Percentiles rank a stretch among this genome's conserved stretches.
These are phyloP conservation scores for Apiospora marii DNA, from an alignment of 2,329 filamentous ascomycete genomes.

Conservation along the genomic window DNA sequence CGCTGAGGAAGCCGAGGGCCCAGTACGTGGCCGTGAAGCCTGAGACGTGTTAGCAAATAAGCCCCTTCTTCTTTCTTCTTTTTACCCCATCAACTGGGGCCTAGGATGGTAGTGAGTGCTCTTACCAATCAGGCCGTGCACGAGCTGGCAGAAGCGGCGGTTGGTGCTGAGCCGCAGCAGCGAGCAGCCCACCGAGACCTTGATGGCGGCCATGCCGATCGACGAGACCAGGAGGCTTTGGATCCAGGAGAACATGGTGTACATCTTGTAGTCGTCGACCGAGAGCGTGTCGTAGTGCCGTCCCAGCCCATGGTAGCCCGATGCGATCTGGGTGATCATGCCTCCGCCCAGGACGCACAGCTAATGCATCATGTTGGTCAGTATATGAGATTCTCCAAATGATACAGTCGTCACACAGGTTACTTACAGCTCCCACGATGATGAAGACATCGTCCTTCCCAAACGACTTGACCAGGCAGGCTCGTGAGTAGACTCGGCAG, in stretches of 20 bases:
- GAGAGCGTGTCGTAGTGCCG: not conserved
- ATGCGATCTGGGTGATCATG: not conserved
- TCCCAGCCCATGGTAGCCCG: not conserved
- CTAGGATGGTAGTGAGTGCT: not conserved
- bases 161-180: slow-evolving; percentile 15
- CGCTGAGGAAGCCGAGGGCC: not conserved
- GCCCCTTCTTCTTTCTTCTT: no score
- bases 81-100: no score
- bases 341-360: not conserved
- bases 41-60: not conserved
- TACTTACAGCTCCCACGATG: not conserved
- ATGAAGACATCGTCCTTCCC: slow-evolving; percentile 14
- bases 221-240: slow-evolving; percentile 6
- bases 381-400: not conserved
- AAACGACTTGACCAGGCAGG: slow-evolving; percentile 13
- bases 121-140: not conserved
- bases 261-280: slow-evolving; percentile 5
- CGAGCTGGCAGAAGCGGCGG: not conserved
- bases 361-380: not conserved
- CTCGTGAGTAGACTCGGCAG: not conserved
- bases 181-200: slow-evolving; percentile 10
- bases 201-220: slow-evolving; percentile 13
- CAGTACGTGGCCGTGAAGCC: not conserved
- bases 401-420: not conserved
- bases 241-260: not conserved